These are phyloP conservation scores for Drechmeria coniospora DNA, from an alignment of 2,329 filamentous ascomycete species.

Conservation along the genomic window DNA sequence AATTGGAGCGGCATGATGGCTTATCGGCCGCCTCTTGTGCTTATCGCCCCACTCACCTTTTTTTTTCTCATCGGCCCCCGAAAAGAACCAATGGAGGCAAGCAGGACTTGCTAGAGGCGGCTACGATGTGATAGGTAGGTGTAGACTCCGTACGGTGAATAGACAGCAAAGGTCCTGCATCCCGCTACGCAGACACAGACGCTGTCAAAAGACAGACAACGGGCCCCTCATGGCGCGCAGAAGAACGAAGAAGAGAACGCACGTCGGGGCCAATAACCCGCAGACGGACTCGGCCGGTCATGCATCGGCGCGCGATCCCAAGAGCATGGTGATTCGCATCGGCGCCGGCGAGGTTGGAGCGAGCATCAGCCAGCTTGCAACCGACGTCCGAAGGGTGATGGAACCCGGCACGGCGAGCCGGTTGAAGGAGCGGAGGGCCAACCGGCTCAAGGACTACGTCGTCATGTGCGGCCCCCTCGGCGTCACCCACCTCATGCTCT, in stretches of 20 bases:
- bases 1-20: too few species aligned
- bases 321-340: constrained; percentile 97
- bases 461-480: constrained; percentile 91
- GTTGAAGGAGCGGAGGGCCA: constrained; percentile 76
- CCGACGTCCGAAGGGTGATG: constrained; percentile 87
- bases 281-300: constrained; percentile 41
- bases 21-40: too few species aligned
- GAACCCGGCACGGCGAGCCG: constrained; percentile 84
- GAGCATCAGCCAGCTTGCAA: constrained; percentile 79
- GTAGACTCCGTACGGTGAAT: too few species aligned
- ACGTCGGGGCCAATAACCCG: constrained; percentile 50
- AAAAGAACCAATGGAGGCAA: too few species aligned
- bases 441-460: constrained; percentile 80
- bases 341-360: constrained; percentile 86
- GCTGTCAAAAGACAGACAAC: too few species aligned
- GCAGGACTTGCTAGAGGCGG: too few species aligned
- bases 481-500: constrained; percentile 82
- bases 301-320: constrained; percentile 56
- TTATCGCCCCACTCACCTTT: too few species aligned
- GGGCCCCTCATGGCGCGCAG: constrained; percentile 61
- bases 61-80: too few species aligned
- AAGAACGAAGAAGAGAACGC: constrained; percentile 79
- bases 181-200: too few species aligned
- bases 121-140: too few species aligned
- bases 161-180: too few species aligned